phyloP scores from a whole-genome alignment of 2,329 filamentous ascomycete genomes.

The Fusarium globosum region DNA sequence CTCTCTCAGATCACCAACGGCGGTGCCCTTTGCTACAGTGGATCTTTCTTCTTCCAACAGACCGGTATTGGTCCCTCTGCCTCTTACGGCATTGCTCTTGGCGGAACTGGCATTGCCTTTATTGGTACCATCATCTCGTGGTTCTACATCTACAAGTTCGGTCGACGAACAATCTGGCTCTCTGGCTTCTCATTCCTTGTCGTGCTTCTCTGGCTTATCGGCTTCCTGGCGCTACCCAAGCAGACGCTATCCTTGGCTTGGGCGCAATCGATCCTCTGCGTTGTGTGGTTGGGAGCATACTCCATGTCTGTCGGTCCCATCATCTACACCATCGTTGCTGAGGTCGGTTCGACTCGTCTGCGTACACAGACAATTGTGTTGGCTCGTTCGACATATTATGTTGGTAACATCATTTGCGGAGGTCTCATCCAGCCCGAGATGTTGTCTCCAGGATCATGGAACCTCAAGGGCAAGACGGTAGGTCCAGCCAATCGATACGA shows the following conservation, averaged over 20 bases:
- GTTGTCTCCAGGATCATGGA: conserved; percentile 54
- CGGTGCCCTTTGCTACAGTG: conserved; percentile 54
- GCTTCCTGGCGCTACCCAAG: conserved; percentile 54
- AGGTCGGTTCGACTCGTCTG: conserved; percentile 56
- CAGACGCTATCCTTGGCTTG: conserved; percentile 51
- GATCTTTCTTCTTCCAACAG: conserved; percentile 60
- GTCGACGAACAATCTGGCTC: conserved; percentile 57
- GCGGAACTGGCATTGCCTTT: conserved; percentile 57
- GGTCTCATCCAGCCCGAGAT: conserved; percentile 54
- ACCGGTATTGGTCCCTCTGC: conserved; percentile 53
- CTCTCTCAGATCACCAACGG: conserved; percentile 57
- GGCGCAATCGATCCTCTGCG: conserved; percentile 54
- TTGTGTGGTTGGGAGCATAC: conserved; percentile 59
- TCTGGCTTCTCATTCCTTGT: conserved; percentile 52
- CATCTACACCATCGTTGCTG: conserved; percentile 56
- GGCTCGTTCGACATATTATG: conserved; percentile 53
- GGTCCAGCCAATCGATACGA: not conserved
- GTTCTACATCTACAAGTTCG: conserved; percentile 55
- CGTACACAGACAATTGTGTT: conserved; percentile 57
- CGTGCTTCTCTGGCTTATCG: conserved; percentile 56
- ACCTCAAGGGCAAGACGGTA: conserved; percentile 54
- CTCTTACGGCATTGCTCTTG: conserved; percentile 56
- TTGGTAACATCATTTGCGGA: conserved; percentile 55
- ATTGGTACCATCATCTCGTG: conserved; percentile 57
- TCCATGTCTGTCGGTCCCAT: conserved; percentile 58